These are phyloP conservation scores for Coemansia sp. DNA, from an alignment of 192 early-diverging fungal genomes.

Conservation along the genomic window DNA sequence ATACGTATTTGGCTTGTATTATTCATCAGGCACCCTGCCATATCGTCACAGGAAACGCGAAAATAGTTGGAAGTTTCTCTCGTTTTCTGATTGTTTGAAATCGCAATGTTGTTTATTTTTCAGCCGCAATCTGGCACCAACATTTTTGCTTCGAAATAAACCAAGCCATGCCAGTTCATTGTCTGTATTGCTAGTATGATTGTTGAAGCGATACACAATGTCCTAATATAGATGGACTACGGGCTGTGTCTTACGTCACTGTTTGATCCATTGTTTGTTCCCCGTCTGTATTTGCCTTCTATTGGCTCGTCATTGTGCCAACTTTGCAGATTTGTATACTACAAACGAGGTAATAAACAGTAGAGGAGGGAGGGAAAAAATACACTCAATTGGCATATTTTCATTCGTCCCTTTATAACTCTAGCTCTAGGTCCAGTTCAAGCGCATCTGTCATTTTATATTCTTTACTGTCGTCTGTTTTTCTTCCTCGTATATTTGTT, in stretches of 20 bases:
- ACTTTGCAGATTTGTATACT: neutral
- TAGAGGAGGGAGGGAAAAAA: neutral
- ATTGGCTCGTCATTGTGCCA: neutral
- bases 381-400: neutral
- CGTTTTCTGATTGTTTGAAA: neutral
- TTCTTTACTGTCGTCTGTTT: neutral
- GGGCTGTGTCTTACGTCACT: neutral
- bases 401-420: slow-evolving; percentile 2
- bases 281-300: neutral
- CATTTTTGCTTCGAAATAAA: neutral
- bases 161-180: neutral
- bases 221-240: neutral
- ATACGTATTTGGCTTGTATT: neutral
- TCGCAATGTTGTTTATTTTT: neutral
- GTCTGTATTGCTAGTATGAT: neutral
- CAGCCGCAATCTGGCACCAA: neutral
- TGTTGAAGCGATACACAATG: neutral
- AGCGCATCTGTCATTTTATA: neutral
- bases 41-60: neutral
- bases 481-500: neutral
- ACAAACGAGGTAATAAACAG: neutral
- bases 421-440: neutral
- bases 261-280: neutral
- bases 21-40: neutral
- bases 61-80: neutral